A percentile compares a stretch with the other conserved stretches of the same genome.
These are phyloP conservation scores for Apiosordaria backusii DNA, from an alignment of 495 filamentous ascomycete genomes.

Conservation along the genomic window DNA sequence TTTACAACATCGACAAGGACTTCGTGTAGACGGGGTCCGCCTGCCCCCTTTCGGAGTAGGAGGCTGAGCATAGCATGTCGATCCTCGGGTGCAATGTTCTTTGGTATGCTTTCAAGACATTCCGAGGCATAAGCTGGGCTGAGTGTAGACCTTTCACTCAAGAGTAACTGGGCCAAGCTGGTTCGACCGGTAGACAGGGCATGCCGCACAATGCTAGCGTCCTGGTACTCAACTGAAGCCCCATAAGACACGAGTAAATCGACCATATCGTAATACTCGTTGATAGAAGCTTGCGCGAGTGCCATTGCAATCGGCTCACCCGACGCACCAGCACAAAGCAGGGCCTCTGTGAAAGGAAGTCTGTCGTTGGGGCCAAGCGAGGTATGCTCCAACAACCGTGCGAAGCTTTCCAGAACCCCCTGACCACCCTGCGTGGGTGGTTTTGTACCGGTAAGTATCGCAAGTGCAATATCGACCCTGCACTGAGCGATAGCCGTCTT, in stretches of 20 bases:
- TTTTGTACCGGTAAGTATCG: conserved; percentile 42
- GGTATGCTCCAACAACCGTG: conserved; percentile 35
- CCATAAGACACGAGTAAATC: conserved; percentile 43
- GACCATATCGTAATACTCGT: conserved; percentile 45
- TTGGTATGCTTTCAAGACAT: conserved; percentile 42
- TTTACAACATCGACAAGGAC: conserved; percentile 41
- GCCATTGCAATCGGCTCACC: conserved; percentile 40
- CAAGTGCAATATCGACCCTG: conserved; percentile 43
- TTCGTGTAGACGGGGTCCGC: conserved; percentile 36
- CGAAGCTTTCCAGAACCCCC: conserved; percentile 40
- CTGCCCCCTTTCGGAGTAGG: conserved; percentile 42
- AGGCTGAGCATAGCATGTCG: conserved; percentile 37
- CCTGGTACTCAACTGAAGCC: conserved; percentile 45
- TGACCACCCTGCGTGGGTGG: conserved; percentile 36
- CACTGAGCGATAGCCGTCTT: conserved; percentile 39
- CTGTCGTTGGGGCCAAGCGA: conserved; percentile 44
- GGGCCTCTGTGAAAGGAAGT: conserved; percentile 39
- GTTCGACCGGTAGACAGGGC: conserved; percentile 37
- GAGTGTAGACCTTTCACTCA: conserved; percentile 34
- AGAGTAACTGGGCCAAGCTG: conserved; percentile 39
- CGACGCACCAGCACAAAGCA: conserved; percentile 45
- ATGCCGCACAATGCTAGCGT: conserved; percentile 36
- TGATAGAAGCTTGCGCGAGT: conserved; percentile 35
- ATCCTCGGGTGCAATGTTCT: conserved; percentile 39
- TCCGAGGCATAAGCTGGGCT: conserved; percentile 40